Evolutionary conservation across 331 rosid genomes (phyloP).

Genomic region (Quercus tomentella): DNA sequence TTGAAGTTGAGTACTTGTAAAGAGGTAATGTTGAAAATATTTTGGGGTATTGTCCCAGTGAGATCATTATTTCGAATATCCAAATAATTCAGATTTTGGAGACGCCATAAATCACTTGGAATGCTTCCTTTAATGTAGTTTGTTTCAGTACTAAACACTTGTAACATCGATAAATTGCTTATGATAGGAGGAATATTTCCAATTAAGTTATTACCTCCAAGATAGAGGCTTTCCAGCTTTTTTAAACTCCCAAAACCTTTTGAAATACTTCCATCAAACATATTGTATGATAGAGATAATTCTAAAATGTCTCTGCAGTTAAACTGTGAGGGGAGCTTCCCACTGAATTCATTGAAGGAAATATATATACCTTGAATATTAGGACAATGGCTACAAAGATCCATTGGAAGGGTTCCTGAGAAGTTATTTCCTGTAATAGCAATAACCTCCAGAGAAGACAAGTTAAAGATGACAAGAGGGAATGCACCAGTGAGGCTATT

Average conservation of each 20-base stretch:
- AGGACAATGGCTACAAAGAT: no score
- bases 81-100: accelerated
- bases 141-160: accelerated
- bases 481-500: neutral
- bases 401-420: no score
- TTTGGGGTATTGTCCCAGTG: neutral
- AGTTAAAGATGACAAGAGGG: no score
- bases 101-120: neutral
- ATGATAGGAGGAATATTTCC: neutral
- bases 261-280: neutral
- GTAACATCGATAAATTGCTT: neutral
- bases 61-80: neutral
- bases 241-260: neutral
- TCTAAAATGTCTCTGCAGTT: neutral
- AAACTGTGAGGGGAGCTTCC: no score
- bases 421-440: accelerated
- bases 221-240: neutral
- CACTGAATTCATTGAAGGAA: accelerated
- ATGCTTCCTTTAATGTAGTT: neutral
- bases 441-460: accelerated
- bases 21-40: neutral
- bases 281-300: no score
- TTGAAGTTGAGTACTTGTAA: accelerated
- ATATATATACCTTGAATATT: no score
- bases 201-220: neutral